Percentiles rank a stretch among this genome's conserved stretches.
Evolutionary conservation across 495 filamentous ascomycete species (phyloP).

Genomic region (Neurospora sp.): DNA sequence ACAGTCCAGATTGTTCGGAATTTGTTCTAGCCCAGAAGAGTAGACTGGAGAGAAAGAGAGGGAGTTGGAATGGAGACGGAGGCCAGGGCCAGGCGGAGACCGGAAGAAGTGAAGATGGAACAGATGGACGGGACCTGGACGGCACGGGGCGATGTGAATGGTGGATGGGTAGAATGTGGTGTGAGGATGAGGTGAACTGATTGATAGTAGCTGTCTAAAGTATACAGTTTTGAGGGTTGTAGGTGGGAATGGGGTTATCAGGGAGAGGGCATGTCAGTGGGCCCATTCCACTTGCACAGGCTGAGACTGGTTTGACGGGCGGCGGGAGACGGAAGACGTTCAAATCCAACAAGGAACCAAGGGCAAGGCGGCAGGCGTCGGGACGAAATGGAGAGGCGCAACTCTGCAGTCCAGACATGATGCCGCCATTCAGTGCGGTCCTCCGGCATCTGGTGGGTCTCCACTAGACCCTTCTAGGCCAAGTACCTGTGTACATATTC

Average conservation of each 20-base stretch:
- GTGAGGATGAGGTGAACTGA: slow-evolving; percentile 11
- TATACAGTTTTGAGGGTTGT: neutral
- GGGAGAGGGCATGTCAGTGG: neutral
- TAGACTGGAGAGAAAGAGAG: slow-evolving; percentile 2
- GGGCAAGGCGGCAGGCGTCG: slow-evolving; percentile 21
- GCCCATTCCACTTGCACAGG: neutral
- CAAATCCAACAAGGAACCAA: slow-evolving; percentile 5
- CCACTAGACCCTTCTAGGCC: neutral
- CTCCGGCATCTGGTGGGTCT: neutral
- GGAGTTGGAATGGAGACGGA: slow-evolving; percentile 4
- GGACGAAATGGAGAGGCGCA: slow-evolving; percentile 19
- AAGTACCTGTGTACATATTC: neutral
- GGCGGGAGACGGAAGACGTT: slow-evolving; percentile 22
- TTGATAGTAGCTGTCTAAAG: neutral
- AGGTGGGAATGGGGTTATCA: neutral
- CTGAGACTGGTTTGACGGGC: slow-evolving; percentile 6
- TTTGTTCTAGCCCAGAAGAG: neutral
- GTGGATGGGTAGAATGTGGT: slow-evolving; percentile 9
- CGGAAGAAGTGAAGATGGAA: slow-evolving; percentile 8
- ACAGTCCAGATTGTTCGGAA: neutral
- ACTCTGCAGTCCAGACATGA: neutral
- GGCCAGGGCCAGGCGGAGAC: neutral
- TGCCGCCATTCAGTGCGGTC: neutral
- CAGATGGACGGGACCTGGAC: slow-evolving; percentile 10
- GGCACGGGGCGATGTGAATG: slow-evolving; percentile 12